Conservation (phyloP, 164 flowering plant genomes). For the Kingdonia uniflora region DNA sequence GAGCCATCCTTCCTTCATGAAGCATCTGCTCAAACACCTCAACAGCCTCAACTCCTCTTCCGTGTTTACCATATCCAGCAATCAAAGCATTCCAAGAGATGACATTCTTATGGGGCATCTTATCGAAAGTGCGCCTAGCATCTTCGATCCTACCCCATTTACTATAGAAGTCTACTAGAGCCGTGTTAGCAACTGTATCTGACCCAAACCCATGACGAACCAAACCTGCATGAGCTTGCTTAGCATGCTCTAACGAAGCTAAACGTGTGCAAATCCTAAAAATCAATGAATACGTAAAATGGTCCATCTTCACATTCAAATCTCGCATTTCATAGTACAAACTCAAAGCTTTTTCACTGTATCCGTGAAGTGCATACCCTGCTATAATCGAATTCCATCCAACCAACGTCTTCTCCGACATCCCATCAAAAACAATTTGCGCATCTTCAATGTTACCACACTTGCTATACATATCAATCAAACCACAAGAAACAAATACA, state of each 20-base stretch:
- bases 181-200: constrained; percentile 49
- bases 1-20: constrained; percentile 18
- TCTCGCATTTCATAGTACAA: constrained; percentile 50
- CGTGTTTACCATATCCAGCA: constrained; percentile 26
- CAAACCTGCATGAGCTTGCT: constrained; percentile 61
- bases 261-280: constrained; percentile 43
- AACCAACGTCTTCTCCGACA: constrained; percentile 54
- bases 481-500: constrained; percentile 38
- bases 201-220: constrained; percentile 49
- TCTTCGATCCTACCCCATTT: constrained; percentile 68
- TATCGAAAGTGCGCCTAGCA: constrained; percentile 46
- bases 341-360: constrained; percentile 43
- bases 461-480: constrained; percentile 64
- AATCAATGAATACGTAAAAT: constrained; percentile 47
- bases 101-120: constrained; percentile 31
- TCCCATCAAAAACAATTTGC: constrained; percentile 38
- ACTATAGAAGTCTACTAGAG: constrained; percentile 57
- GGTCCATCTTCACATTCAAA: constrained; percentile 53
- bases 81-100: constrained; percentile 32
- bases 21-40: constrained; percentile 20
- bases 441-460: constrained; percentile 57
- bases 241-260: constrained; percentile 49
- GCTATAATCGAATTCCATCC: constrained; percentile 60
- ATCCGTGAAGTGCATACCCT: constrained; percentile 66
- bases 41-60: constrained; percentile 21